Base-by-base conservation (phyloP, 2,329 filamentous ascomycete genomes). In the Fusarium torulosum region DNA sequence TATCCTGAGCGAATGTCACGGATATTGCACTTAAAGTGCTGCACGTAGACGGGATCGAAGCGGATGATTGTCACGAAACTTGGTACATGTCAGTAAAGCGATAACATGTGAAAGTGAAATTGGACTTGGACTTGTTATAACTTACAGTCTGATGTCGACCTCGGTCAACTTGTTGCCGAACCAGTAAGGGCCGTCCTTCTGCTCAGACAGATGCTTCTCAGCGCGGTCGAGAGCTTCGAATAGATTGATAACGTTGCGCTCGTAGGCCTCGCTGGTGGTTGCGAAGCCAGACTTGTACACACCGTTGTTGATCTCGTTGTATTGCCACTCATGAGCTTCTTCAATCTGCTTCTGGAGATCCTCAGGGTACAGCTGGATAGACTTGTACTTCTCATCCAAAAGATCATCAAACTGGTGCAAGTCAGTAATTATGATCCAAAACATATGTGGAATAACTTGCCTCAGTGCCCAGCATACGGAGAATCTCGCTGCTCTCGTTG, bases 401-500 rank as follows among this genome's bases (percentile, higher is more conserved):
- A 92, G 75, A 66, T 87, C 85, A 77, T 98, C 90, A 76, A 98
- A 98, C 77, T 83, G n/a, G 11, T 10, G 3, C 13, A 15, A 19
- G 19, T 62, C 5, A 59, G 47, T 55, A 23, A 42, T 17, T 41
- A 11, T 41, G 14, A 23, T 11, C 20, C 10, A 15, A 21, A 20
- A 10, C 15, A 9, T n/a, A 7, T n/a, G 15, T 14, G 10, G 7
- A 27, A 23, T 15, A 31, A 56, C 75, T 19, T 52, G 93, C 93
- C 74, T 88, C 92, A 41, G 85, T 85, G 76, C 92, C 92, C 64
- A 97, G 83, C 92, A 97, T 97, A 75, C 94, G 90, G 77, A 97
- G 89, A 76, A 97, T 97, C 81, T 97, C 94, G 70, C 90, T 90
- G 78, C 91, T 93, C 85, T 97, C 94, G 71, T 97, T 97, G 86